Conservation (phyloP, 805 yeast genomes). For the Metschnikowia gelsemii region DNA sequence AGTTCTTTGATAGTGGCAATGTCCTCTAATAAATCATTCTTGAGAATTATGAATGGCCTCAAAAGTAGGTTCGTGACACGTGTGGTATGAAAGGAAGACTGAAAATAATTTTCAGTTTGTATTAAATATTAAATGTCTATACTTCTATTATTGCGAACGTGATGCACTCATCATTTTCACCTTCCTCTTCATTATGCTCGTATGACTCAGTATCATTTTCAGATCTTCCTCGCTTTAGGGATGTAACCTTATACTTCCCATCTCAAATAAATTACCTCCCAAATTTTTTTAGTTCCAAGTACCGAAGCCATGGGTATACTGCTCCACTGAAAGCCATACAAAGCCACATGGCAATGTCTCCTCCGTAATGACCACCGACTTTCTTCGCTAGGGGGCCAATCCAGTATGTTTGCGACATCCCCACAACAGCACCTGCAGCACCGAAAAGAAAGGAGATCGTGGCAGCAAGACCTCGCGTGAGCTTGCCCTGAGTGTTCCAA, state of each 20-base stretch:
- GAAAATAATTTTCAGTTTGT: no score
- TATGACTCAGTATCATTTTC: no score
- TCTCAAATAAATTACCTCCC: constrained; percentile 16
- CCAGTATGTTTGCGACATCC: constrained; percentile 87
- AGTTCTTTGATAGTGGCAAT: no score
- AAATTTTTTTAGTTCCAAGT: constrained; percentile 57
- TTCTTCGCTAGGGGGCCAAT: constrained; percentile 68
- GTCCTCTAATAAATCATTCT: no score
- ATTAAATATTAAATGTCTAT: no score
- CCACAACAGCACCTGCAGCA: constrained; percentile 77
- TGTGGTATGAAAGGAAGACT: no score
- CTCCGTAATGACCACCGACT: constrained; percentile 59
- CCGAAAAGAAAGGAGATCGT: constrained; percentile 64
- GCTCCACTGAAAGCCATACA: constrained; percentile 68
- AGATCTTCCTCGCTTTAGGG: no score
- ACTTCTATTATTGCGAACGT: no score
- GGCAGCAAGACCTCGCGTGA: constrained; percentile 76
- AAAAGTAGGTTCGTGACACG: no score
- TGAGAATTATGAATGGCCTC: no score
- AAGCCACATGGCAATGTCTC: constrained; percentile 82
- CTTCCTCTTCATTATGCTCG: no score
- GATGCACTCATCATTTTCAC: no score
- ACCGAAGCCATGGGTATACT: constrained; percentile 64
- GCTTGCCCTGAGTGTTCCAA: constrained; percentile 62
- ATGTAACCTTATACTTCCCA: neutral